Conservation (phyloP, 1,284 basidiomycete species). For the Malassezia pachydermatis region DNA sequence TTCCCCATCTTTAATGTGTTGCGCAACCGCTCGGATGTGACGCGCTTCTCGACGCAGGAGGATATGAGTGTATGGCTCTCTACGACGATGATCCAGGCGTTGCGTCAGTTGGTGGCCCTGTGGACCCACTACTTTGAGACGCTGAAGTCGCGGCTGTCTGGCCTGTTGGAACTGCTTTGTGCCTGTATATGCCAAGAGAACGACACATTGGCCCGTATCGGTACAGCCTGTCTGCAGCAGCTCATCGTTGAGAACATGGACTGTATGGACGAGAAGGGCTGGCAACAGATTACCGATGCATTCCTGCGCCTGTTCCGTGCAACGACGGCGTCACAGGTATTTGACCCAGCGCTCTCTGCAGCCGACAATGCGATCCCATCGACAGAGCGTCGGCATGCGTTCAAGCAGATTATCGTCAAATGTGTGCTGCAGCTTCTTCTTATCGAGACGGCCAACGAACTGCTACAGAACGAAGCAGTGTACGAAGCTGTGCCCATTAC, state of each 20-base stretch:
- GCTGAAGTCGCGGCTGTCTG: slow-evolving; percentile 78
- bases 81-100: slow-evolving; percentile 96
- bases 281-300: slow-evolving; percentile 84
- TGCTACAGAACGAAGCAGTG: slow-evolving; percentile 62
- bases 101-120: slow-evolving; percentile 86
- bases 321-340: slow-evolving; percentile 92
- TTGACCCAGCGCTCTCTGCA: slow-evolving; percentile 64
- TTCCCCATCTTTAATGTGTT: slow-evolving; percentile 98
- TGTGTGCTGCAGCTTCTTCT: slow-evolving; percentile 92
- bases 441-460: slow-evolving; percentile 93
- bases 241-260: slow-evolving; percentile 84
- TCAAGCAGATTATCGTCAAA: slow-evolving; percentile 99
- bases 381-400: slow-evolving; percentile 69
- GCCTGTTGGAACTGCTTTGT: slow-evolving; percentile 80
- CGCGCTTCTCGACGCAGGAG: slow-evolving; percentile 86
- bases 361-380: slow-evolving; percentile 51
- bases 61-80: slow-evolving; percentile 99
- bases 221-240: slow-evolving; percentile 93
- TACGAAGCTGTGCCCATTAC: slow-evolving; percentile 89
- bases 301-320: slow-evolving; percentile 93
- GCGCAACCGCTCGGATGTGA: slow-evolving; percentile 68
- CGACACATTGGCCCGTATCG: slow-evolving; percentile 93
- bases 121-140: slow-evolving; percentile 94
- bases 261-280: slow-evolving; percentile 72
- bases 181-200: slow-evolving; percentile 87